Conservation (phyloP, 306 rosid species). For the Betula pendula region DNA sequence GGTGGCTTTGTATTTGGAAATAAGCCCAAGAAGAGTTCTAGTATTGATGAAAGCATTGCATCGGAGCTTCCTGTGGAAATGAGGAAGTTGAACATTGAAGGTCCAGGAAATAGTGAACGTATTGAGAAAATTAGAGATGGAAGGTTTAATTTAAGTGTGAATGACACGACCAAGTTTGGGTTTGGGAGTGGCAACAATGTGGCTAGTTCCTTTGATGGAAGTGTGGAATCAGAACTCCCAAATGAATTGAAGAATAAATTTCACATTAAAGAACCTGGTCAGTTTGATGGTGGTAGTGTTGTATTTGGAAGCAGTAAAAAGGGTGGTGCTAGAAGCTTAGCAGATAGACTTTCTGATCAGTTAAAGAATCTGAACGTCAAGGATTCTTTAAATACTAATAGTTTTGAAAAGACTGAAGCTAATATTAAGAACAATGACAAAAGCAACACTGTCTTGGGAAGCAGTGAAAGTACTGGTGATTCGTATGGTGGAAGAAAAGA, state of each 20-base stretch:
- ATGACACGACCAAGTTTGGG: constrained; percentile 30
- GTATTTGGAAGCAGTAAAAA: too few relatives aligned
- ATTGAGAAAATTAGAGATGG: constrained; percentile 22
- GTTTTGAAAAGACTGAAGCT: constrained; percentile 24
- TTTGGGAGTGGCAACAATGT: constrained; percentile 29
- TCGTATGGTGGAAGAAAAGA: constrained; percentile 37
- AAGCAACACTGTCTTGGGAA: constrained; percentile 12
- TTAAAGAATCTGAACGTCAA: constrained; percentile 59
- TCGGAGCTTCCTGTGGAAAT: constrained; percentile 52
- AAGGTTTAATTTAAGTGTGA: constrained; percentile 24
- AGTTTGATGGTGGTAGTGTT: constrained; percentile 10
- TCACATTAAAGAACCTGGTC: constrained; percentile 38
- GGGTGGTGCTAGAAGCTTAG: constrained; percentile 25
- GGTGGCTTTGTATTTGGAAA: constrained; percentile 22
- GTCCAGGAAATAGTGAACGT: constrained; percentile 19
- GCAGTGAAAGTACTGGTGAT: constrained; percentile 19
- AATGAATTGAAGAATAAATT: constrained; percentile 56
- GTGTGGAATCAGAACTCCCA: constrained; percentile 49
- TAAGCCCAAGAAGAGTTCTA: constrained; percentile 6
- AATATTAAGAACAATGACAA: constrained; percentile 18
- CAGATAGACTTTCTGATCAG: constrained; percentile 39
- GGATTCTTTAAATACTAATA: constrained; percentile 24
- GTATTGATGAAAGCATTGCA: constrained; percentile 27
- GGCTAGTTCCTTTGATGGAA: constrained; percentile 29
- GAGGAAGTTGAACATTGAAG: constrained; percentile 55